A percentile compares a stretch with the other conserved stretches of the same genome.
Conservation (phyloP, 306 rosid genomes). For the Neltuma alba region DNA sequence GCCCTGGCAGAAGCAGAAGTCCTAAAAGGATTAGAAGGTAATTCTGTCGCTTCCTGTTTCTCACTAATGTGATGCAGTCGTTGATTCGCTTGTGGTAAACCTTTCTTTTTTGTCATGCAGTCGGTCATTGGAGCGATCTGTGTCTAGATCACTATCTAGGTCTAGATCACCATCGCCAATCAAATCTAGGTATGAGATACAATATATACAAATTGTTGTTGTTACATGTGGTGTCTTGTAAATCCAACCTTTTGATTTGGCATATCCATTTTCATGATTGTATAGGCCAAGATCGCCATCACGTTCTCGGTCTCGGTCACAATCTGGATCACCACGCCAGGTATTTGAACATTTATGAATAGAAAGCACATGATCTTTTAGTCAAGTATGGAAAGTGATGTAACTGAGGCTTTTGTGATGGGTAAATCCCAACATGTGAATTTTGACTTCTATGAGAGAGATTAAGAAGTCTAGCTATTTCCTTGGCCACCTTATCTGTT, state of each 20-base stretch:
- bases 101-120: constrained; percentile 42
- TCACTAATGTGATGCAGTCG: background rate
- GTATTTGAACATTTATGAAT: constrained; percentile 44
- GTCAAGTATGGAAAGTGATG: background rate
- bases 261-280: constrained; percentile 23
- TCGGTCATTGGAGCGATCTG: constrained; percentile 78
- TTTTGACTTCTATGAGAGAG: background rate
- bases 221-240: background rate
- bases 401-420: background rate
- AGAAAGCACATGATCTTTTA: background rate
- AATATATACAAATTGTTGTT: background rate
- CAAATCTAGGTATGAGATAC: constrained; percentile 82
- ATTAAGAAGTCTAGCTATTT: background rate
- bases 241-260: background rate
- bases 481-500: background rate
- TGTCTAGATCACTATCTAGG: constrained; percentile 79
- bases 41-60: background rate
- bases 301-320: constrained; percentile 33
- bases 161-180: constrained; percentile 89
- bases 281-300: constrained; percentile 68
- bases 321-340: constrained; percentile 72
- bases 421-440: constrained; percentile 1
- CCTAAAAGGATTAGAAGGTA: constrained; percentile 72
- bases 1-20: constrained; percentile 79
- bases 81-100: constrained; percentile 3